Conservation (phyloP, 495 filamentous ascomycete genomes). For the Friedmanniomyces simplex region DNA sequence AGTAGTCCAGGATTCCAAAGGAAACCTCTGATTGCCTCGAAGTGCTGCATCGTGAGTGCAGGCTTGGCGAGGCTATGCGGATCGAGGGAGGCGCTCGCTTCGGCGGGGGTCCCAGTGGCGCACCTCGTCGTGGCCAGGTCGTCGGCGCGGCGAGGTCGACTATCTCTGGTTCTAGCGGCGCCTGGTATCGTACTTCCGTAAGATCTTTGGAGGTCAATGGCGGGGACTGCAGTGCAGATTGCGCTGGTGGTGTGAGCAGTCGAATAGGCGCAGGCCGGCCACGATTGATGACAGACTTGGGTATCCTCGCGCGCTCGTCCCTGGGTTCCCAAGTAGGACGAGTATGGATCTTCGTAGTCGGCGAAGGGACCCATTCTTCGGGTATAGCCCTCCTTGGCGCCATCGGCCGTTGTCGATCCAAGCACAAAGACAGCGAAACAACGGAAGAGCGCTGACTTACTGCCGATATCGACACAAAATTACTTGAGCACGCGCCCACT, state of each 20-base stretch:
- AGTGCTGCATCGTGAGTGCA: constrained; percentile 1
- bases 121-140: constrained; percentile 11
- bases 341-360: neutral
- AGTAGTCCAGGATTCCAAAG: constrained; percentile 17
- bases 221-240: neutral
- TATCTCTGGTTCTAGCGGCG: constrained; percentile 2
- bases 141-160: constrained; percentile 11
- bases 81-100: neutral
- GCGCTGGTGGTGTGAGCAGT: neutral
- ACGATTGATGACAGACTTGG: neutral
- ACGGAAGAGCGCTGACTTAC: neutral
- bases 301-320: constrained; percentile 1
- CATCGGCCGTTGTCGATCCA: neutral
- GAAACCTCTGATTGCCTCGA: constrained; percentile 11
- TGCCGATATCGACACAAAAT: neutral
- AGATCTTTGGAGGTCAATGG: neutral
- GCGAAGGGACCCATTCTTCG: constrained; percentile 1
- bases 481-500: neutral
- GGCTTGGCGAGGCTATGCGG: neutral
- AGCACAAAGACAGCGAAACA: neutral
- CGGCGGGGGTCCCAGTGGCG: neutral
- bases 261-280: neutral
- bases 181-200: neutral
- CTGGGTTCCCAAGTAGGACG: neutral
- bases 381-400: neutral